A percentile compares a stretch with the other conserved stretches of the same genome.
Conservation (phyloP, 2,329 filamentous ascomycete species). For the Trichophyton rubrum region DNA sequence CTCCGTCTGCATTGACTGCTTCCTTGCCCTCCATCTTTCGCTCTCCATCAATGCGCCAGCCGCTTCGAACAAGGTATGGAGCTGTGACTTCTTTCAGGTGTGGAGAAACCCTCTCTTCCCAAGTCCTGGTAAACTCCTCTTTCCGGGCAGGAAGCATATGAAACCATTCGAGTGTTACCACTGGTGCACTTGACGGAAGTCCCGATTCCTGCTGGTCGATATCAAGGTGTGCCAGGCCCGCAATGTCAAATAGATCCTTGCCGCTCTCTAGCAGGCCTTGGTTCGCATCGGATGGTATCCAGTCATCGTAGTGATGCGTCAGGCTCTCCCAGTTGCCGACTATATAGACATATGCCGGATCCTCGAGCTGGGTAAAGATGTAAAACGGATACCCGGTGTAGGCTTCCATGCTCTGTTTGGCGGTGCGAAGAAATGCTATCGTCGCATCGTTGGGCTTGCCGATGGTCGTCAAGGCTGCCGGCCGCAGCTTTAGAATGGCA, state of each 20-base stretch:
- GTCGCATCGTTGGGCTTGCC: slow-evolving; percentile 13
- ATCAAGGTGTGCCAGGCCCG: slow-evolving; percentile 35
- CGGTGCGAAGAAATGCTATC: slow-evolving; percentile 23
- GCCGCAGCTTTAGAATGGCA: slow-evolving; percentile 30
- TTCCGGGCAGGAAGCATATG: slow-evolving; percentile 19
- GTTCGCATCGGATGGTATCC: slow-evolving; percentile 34
- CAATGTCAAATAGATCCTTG: slow-evolving; percentile 27
- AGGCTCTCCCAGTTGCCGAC: slow-evolving; percentile 37
- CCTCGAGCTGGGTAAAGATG: slow-evolving; percentile 34
- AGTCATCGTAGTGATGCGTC: slow-evolving; percentile 30
- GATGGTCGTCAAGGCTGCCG: slow-evolving; percentile 10
- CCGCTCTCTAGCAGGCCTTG: slow-evolving; percentile 28
- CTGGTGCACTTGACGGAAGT: slow-evolving; percentile 20
- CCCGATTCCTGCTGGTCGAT: slow-evolving; percentile 19
- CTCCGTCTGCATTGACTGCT: not conserved
- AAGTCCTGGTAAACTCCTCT: slow-evolving; percentile 19
- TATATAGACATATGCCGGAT: slow-evolving; percentile 33
- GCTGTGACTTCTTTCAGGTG: slow-evolving; percentile 17
- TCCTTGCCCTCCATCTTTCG: slow-evolving; percentile 7
- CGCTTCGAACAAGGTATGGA: slow-evolving; percentile 21
- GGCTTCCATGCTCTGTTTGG: slow-evolving; percentile 26
- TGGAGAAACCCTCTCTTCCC: slow-evolving; percentile 16
- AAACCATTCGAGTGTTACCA: slow-evolving; percentile 25
- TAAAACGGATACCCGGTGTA: slow-evolving; percentile 28
- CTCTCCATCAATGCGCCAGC: slow-evolving; percentile 31